Base-by-base conservation (phyloP, 164 flowering plant genomes). In the Protea cynaroides region DNA sequence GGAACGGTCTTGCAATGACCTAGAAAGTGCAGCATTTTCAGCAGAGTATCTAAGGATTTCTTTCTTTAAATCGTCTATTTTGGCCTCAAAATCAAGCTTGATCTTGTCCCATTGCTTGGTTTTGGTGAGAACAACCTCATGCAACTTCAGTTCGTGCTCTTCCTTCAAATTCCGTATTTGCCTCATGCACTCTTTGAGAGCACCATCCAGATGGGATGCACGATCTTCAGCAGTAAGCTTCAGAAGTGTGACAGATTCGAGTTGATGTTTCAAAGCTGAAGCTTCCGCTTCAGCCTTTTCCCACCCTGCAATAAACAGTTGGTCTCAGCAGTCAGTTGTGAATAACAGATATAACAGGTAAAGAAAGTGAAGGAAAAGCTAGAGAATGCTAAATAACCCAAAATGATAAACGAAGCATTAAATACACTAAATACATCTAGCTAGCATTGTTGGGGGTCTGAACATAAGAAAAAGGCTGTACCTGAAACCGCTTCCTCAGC, bases 401-500 rank as follows among this genome's bases (percentile, higher is more conserved):
- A 40, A 40, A 40, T 40, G 14, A 40, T 12, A 40, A 40, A 40
- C 4, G 8, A 40, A 40, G 46, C 34, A 29, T 29, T 29, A 29
- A 29, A n/a, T 37, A 37, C 9, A 9, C 7, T 37, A 37, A 4
- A 37, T 37, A 9, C 40, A 37, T 37, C 10, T 12, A 3, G 46
- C 14, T 1, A 3, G 9, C 9, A 40, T 40, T 40, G 10, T 40
- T 40, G 10, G 13, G 8, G 8, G 46, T 40, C 13, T 40, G 46
- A 10, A 40, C 46, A 40, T 3, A 12, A 40, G 46, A 40, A 40
- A 9, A 40, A 40, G 19, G 37, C 17, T 25, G 65, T 78, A 87
- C 92, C 92, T 78, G 88, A 80, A 21, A 85, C 86, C 54, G 90
- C 94, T 76, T 88, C 96, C 77, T 88, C 96, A 56, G 96, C 96